Conservation (phyloP, 1,284 basidiomycete species). For the Trichosporon sp. region DNA sequence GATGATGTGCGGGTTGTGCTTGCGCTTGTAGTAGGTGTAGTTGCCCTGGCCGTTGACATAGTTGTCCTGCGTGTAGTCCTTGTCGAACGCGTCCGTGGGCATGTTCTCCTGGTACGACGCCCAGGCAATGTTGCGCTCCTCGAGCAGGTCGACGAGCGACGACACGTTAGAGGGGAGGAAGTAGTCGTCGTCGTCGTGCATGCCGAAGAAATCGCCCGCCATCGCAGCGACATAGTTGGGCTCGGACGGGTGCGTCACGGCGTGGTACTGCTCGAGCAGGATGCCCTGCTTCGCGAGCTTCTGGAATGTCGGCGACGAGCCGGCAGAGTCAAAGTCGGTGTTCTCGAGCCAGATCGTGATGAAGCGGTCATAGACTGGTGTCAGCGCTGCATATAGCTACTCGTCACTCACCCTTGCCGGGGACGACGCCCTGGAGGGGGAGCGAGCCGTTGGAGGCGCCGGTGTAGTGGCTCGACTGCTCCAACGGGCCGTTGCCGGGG, state of each 20-base stretch:
- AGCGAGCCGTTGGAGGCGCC: conserved; percentile 59
- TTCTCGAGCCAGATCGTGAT: conserved; percentile 59
- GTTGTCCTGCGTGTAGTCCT: conserved; percentile 59
- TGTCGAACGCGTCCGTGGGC: conserved; percentile 62
- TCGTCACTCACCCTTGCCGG: conserved; percentile 47
- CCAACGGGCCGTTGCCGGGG: conserved; percentile 55
- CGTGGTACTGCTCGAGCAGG: conserved; percentile 62
- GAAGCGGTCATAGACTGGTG: conserved; percentile 61
- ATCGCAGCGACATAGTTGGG: conserved; percentile 39
- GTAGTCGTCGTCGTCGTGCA: conserved; percentile 58
- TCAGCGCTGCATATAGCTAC: too few species aligned
- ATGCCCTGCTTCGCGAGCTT: conserved; percentile 63
- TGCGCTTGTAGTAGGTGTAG: conserved; percentile 60
- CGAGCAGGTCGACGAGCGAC: conserved; percentile 67
- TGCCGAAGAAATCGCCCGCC: conserved; percentile 66
- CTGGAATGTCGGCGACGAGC: conserved; percentile 58
- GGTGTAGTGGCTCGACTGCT: conserved; percentile 52
- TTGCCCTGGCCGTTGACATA: conserved; percentile 59
- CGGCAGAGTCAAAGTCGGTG: conserved; percentile 60
- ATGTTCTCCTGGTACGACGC: conserved; percentile 63
- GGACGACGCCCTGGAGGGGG: conserved; percentile 52
- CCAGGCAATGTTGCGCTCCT: conserved; percentile 62
- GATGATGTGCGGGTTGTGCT: conserved; percentile 66
- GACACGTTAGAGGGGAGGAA: conserved; percentile 58
- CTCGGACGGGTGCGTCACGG: conserved; percentile 61